Base-by-base conservation (phyloP, 345 rosid genomes). In the Hibiscus syriacus region DNA sequence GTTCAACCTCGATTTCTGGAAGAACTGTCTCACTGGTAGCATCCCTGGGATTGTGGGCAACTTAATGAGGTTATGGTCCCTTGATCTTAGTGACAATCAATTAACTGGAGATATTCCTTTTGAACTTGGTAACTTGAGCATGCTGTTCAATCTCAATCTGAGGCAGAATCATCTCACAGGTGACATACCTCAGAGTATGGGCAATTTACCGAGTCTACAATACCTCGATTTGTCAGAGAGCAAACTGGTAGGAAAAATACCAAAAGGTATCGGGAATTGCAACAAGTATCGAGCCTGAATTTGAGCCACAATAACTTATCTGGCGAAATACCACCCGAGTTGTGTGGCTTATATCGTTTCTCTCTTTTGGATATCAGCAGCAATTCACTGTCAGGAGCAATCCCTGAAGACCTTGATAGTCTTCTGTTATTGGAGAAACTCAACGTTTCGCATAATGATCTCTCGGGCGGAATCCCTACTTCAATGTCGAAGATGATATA, bases 271-370 rank as follows among this genome's bases (percentile, higher is more conserved):
- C 14, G 86, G 76, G 9, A 76, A 73, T 9, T 83, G 76, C 34
- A 49, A 70, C 12, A 73, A 72, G 54, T 60, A 22, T 64, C 74
- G 58, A 81, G 81, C 59, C 70, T 88, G 68, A 66, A 80, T 68
- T 74, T 86, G 78, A 84, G 94, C 73, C 83, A 64, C 77, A 88
- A 88, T 76, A 70, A 63, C 71, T 73, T 88, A 48, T 80, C 76
- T 2, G 89, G 89, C 25, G 66, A 57, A 57, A 84, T 86, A 52
- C 83, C 94, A 0, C 39, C 34, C 0, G 77, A 79, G 74, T 17
- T 17, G 0, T 83, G 89, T 8, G 79, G 78, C 69, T 79, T 88
- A 53, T 12, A 64, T 4, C 23, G 83, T 72, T 82, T 71, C 77
- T 73, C 53, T 71, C 14, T 74, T 29, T 67, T 88, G 64, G 90